These are phyloP conservation scores for Lanmaoa rubissima DNA, from an alignment of 768 basidiomycete genomes.

Conservation along the genomic window DNA sequence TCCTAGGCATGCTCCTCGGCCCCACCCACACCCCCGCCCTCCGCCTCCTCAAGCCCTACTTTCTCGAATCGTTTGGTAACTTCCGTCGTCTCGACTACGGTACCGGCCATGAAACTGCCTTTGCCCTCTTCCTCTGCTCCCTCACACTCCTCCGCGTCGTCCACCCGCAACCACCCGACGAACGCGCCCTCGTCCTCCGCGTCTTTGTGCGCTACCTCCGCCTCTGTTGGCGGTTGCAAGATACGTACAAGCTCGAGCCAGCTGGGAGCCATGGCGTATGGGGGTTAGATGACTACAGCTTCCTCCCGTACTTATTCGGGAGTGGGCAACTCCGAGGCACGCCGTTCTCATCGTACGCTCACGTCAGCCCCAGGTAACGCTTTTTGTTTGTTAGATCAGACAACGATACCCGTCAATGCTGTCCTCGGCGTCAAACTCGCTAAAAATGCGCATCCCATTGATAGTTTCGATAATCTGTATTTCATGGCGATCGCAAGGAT, in stretches of 20 bases:
- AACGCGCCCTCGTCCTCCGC: slow-evolving; percentile 55
- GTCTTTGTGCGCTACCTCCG: slow-evolving; percentile 76
- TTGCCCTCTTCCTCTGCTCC: slow-evolving; percentile 73
- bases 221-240: slow-evolving; percentile 84
- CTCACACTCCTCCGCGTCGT: slow-evolving; percentile 70
- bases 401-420: slow-evolving; percentile 58
- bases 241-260: slow-evolving; percentile 87
- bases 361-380: slow-evolving; percentile 1
- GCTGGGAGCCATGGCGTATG: slow-evolving; percentile 98
- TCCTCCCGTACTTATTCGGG: slow-evolving; percentile 88
- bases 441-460: slow-evolving; percentile 20
- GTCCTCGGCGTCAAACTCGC: slow-evolving; percentile 54
- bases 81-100: slow-evolving; percentile 94
- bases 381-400: slow-evolving; percentile 48
- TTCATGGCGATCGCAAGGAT: slow-evolving; percentile 78
- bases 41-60: slow-evolving; percentile 73
- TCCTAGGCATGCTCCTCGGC: slow-evolving; percentile 51
- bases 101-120: slow-evolving; percentile 92
- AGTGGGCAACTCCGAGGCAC: slow-evolving; percentile 83
- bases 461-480: slow-evolving; percentile 64
- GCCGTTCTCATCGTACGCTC: slow-evolving; percentile 9
- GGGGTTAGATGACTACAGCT: slow-evolving; percentile 92
- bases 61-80: slow-evolving; percentile 84
- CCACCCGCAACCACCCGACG: slow-evolving; percentile 55
- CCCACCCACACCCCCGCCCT: slow-evolving; percentile 42